Evolutionary conservation across 176 grass and related monocot genomes (phyloP).

Genomic region (Cymbopogon citratus): DNA sequence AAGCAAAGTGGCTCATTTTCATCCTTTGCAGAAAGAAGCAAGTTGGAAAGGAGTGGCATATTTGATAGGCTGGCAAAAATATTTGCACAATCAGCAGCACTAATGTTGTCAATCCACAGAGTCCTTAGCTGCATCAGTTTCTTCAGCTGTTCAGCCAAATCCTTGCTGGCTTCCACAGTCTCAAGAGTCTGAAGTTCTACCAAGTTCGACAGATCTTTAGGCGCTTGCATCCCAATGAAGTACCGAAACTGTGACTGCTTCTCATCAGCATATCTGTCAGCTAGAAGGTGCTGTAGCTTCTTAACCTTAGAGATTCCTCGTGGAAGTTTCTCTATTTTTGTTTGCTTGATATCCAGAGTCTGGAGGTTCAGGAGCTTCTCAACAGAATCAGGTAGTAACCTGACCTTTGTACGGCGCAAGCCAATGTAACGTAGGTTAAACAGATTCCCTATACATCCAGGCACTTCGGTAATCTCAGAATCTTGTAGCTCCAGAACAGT

Average conservation of each 20-base stretch:
- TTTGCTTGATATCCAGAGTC: constrained; percentile 21
- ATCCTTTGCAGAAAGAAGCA: constrained; percentile 22
- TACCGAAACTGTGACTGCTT: not conserved
- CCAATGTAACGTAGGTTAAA: not conserved
- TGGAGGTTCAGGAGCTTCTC: constrained; percentile 10
- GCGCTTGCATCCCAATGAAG: not conserved
- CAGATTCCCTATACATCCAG: too few species aligned
- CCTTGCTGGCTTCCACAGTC: constrained; percentile 1
- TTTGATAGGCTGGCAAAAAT: not conserved
- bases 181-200: constrained; percentile 33
- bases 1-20: not conserved
- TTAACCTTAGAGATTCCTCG: constrained; percentile 4
- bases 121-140: constrained; percentile 14
- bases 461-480: too few species aligned
- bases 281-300: constrained; percentile 16
- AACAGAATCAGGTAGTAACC: not conserved
- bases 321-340: not conserved
- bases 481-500: constrained; percentile 14
- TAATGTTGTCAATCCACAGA: constrained; percentile 13
- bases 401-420: constrained; percentile 22
- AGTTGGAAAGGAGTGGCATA: not conserved
- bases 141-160: constrained; percentile 19
- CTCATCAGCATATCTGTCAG: constrained; percentile 12
- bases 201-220: constrained; percentile 16
- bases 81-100: not conserved